A percentile compares a stretch with the other conserved stretches of the same genome.
Conservation (phyloP, 2,329 filamentous ascomycete genomes). For the Cladorrhinum sp. region DNA sequence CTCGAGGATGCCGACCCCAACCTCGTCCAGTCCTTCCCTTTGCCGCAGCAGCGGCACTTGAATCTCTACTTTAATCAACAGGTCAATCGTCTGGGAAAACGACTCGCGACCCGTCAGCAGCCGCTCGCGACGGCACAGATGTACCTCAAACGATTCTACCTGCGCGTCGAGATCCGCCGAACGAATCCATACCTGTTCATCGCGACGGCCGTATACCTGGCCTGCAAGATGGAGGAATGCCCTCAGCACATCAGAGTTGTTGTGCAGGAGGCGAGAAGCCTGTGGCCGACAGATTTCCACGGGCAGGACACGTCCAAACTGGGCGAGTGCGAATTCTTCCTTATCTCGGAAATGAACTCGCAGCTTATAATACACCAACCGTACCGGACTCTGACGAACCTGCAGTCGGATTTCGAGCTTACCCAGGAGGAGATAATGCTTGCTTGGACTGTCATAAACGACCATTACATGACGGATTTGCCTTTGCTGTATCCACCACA, state of each 20-base stretch:
- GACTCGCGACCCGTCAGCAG: constrained; percentile 83
- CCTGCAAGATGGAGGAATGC: constrained; percentile 97
- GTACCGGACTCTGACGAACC: constrained; percentile 73
- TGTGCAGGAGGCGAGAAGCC: constrained; percentile 76
- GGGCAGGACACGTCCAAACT: constrained; percentile 76
- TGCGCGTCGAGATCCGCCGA: constrained; percentile 81
- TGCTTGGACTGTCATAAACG: constrained; percentile 82
- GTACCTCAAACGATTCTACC: constrained; percentile 92
- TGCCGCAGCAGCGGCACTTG: constrained; percentile 78
- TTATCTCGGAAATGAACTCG: constrained; percentile 88
- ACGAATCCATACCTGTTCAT: constrained; percentile 93
- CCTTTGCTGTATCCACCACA: constrained; percentile 83
- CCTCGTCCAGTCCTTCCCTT: constrained; percentile 72
- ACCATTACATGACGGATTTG: constrained; percentile 90
- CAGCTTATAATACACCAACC: constrained; percentile 89
- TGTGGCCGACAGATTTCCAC: constrained; percentile 77
- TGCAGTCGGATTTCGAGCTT: constrained; percentile 67
- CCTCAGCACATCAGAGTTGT: constrained; percentile 94
- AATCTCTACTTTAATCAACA: constrained; percentile 92
- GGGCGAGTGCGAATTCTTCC: constrained; percentile 88
- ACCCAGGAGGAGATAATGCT: constrained; percentile 75
- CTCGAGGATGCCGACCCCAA: constrained; percentile 74
- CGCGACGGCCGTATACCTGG: constrained; percentile 90
- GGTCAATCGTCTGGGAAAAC: constrained; percentile 77
- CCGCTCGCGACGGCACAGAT: constrained; percentile 90